Evolutionary conservation across 2,329 filamentous ascomycete genomes (phyloP), one percentile per base, ranked within the genome.

Genomic region (Purpureocillium takamizusanense): DNA sequence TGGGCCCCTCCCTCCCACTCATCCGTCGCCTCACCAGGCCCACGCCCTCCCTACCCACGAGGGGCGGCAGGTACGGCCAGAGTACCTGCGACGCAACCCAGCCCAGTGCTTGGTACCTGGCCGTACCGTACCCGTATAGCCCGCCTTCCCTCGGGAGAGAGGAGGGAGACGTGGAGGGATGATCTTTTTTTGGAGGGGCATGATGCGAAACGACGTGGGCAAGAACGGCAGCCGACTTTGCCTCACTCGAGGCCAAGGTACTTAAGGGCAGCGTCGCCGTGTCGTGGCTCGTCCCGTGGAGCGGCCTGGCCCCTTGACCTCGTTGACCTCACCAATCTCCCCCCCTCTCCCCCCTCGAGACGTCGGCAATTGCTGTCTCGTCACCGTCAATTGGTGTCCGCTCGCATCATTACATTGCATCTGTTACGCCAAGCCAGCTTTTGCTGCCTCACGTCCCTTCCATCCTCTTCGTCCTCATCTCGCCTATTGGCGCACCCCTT

Each of bases 221-320:
- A 10, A 25, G 21, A 25, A 10, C 21, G 10, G 21, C 21, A 10
- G 6, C 21, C 5, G 21, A 25, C 21, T 25, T 10, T 25, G 10
- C 23, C n/a, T 8, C 13, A 13, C 28, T 33, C 17, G 15, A 15
- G 31, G 13, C n/a, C 27, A 27, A 32, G 21, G 30, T 45, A 43
- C 45, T 46, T 45, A 46, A 46, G 30, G 42, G 37, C 12, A 40
- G 35, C 31, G 31, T 30, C 35, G 40, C 42, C 43, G 25, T n/a
- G 16, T 27, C 18, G 36, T 16, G 15, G 21, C 21, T 15, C 28
- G 18, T 40, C 31, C 32, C 18, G 14, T 31, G 10, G 10, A 25
- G 21, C 10, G 21, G 21, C 21, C n/a, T n/a, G n/a, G n/a, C n/a
- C n/a, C 21, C 21, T 25, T 10, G 21, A 25, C 21, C 21, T 25